These are phyloP conservation scores for Hortiboletus campestris DNA, from an alignment of 768 basidiomycete species.

Conservation along the genomic window DNA sequence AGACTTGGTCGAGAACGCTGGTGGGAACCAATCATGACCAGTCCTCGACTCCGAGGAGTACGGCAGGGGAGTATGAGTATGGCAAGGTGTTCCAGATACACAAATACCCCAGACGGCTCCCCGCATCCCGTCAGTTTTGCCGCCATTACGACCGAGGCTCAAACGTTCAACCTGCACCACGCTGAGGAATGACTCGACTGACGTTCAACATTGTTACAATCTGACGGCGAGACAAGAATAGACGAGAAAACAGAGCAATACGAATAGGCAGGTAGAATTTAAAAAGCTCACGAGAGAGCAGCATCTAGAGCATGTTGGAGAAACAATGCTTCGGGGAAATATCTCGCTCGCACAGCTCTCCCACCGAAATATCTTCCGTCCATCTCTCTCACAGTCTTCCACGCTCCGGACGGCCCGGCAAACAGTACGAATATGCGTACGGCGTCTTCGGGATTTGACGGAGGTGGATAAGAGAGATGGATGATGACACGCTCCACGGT, in stretches of 20 bases:
- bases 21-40: no score
- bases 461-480: slow-evolving; percentile 69
- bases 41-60: no score
- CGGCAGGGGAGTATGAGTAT: no score
- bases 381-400: slow-evolving; percentile 92
- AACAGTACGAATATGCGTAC: slow-evolving; percentile 92
- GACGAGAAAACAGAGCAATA: not conserved
- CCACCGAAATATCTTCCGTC: slow-evolving; percentile 94
- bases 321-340: slow-evolving; percentile 68
- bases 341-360: slow-evolving; percentile 74
- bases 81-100: no score
- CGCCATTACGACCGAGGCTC: not conserved
- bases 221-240: not conserved
- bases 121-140: no score
- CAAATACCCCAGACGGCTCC: no score
- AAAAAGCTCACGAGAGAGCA: slow-evolving; percentile 21
- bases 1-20: no score
- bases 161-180: not conserved
- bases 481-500: slow-evolving; percentile 89
- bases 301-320: slow-evolving; percentile 48
- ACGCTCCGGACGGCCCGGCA: slow-evolving; percentile 88
- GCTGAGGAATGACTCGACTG: not conserved
- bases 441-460: slow-evolving; percentile 68
- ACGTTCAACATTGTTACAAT: not conserved
- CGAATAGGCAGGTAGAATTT: not conserved